Conservation (phyloP, 331 rosid species). For the Rosa hybrid region DNA sequence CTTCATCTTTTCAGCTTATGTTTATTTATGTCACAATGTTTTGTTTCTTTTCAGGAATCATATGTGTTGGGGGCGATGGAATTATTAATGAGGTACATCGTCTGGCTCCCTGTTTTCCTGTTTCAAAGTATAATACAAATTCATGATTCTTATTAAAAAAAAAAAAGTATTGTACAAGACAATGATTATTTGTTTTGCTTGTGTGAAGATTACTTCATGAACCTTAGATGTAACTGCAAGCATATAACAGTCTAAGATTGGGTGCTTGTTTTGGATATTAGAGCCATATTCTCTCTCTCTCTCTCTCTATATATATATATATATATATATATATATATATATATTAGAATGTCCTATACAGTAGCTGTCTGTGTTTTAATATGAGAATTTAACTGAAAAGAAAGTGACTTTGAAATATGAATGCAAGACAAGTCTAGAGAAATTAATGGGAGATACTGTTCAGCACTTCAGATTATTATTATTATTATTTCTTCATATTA, state of each 20-base stretch:
- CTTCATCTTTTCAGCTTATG: constrained; percentile 19
- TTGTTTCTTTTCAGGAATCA: constrained; percentile 68
- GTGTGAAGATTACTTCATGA: background rate
- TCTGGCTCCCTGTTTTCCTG: constrained; percentile 10
- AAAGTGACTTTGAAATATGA: background rate
- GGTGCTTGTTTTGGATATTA: background rate
- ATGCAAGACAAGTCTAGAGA: background rate
- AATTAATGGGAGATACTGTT: background rate
- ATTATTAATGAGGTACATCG: constrained; percentile 91
- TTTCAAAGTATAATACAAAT: background rate
- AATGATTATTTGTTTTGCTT: background rate
- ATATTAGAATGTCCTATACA: background rate
- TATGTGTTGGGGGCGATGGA: constrained; percentile 99
- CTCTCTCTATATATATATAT: background rate
- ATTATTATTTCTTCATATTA: background rate
- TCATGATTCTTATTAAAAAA: background rate
- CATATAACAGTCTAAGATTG: background rate
- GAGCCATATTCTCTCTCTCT: background rate
- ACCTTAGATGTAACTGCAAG: background rate
- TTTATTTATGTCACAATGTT: constrained; percentile 14
- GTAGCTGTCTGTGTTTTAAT: background rate
- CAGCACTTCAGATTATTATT: background rate
- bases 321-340: too few relatives aligned
- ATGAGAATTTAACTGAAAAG: background rate
- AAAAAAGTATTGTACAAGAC: background rate